Evolutionary conservation across 768 basidiomycete genomes (phyloP).

Genomic region (Lactifluus volemus): DNA sequence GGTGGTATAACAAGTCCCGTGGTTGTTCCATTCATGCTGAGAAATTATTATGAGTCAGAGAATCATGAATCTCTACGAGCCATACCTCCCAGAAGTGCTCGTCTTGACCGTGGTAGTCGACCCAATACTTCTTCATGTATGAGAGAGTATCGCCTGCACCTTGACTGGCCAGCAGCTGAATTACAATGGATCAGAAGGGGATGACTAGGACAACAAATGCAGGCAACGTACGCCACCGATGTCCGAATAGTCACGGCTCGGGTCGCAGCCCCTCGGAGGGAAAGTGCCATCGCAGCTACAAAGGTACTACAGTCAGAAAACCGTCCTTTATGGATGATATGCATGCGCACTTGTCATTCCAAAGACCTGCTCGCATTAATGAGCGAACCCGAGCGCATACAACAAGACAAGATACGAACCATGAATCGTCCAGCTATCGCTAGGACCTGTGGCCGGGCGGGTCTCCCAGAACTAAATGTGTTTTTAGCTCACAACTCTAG

Average conservation of each 20-base stretch:
- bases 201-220: not conserved
- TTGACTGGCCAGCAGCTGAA: conserved; percentile 46
- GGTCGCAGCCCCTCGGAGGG: conserved; percentile 28
- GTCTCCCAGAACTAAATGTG: conserved; percentile 64
- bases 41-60: not conserved
- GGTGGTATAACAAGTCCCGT: conserved; percentile 58
- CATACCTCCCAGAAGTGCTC: conserved; percentile 64
- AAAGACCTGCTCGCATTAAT: conserved; percentile 38
- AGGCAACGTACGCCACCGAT: conserved; percentile 30
- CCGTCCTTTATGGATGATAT: not conserved
- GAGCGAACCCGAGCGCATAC: not conserved
- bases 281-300: conserved; percentile 45
- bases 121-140: conserved; percentile 60
- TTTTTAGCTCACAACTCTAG: not conserved
- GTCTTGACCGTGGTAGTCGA: conserved; percentile 48
- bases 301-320: conserved; percentile 1
- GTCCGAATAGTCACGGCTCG: conserved; percentile 37
- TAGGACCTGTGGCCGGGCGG: conserved; percentile 51
- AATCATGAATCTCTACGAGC: not conserved
- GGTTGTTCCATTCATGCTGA: conserved; percentile 60
- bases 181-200: not conserved
- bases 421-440: conserved; percentile 66
- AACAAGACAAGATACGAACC: conserved; percentile 33
- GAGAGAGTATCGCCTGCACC: conserved; percentile 49
- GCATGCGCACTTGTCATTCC: conserved; percentile 50